Percentiles rank a stretch among this genome's conserved stretches.
Evolutionary conservation across 192 early-diverging fungal genomes (phyloP).

Genomic region (Mortierella claussenii): DNA sequence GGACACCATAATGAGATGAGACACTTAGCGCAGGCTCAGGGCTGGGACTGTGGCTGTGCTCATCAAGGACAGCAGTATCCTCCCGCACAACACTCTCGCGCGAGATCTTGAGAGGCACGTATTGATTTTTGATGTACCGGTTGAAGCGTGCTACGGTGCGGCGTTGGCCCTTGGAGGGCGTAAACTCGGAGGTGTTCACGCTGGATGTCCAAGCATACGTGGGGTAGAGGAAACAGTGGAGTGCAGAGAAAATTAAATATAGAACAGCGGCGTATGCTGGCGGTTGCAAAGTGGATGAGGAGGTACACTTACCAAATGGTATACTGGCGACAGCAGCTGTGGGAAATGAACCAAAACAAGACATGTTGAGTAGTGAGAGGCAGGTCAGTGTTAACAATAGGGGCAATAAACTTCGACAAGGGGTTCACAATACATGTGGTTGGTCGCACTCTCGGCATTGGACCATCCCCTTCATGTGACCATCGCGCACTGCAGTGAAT

Average conservation of each 20-base stretch:
- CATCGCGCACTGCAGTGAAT: no score
- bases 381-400: neutral
- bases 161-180: conserved; percentile 70
- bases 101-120: conserved; percentile 45
- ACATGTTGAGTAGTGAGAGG: neutral
- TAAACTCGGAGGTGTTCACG: conserved; percentile 64
- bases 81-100: conserved; percentile 34
- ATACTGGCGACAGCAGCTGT: conserved; percentile 80
- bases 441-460: conserved; percentile 8
- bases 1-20: neutral
- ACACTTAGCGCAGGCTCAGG: conserved; percentile 11
- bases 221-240: neutral
- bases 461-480: no score
- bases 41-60: conserved; percentile 41
- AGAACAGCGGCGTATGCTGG: neutral
- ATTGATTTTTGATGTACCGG: conserved; percentile 62
- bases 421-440: conserved; percentile 10
- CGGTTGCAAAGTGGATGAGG: neutral
- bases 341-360: neutral
- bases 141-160: conserved; percentile 71
- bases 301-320: conserved; percentile 66
- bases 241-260: conserved; percentile 4
- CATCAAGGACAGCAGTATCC: conserved; percentile 15
- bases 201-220: conserved; percentile 25
- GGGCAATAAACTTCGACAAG: neutral